Percentiles rank a stretch among this genome's conserved stretches.
phyloP scores from a whole-genome alignment of 106 monocot species.

The Dendrobium catenatum region DNA sequence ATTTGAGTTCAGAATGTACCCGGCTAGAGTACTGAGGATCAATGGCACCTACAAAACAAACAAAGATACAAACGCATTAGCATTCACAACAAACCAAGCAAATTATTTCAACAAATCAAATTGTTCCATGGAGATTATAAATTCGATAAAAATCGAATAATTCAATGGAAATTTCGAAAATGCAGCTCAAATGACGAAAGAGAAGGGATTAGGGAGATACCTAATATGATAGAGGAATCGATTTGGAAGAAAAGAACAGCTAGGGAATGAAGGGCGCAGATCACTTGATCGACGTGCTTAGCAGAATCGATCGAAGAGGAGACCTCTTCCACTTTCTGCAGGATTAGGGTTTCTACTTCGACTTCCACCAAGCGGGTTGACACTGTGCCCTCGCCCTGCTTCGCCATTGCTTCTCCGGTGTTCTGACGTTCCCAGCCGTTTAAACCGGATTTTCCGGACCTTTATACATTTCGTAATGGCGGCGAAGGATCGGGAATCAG shows the following conservation, averaged over 20 bases:
- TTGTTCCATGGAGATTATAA: background rate
- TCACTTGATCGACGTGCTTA: constrained; percentile 56
- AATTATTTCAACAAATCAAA: background rate
- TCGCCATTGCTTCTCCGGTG: constrained; percentile 6
- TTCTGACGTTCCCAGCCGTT: background rate
- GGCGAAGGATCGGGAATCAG: no score
- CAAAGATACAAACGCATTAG: background rate
- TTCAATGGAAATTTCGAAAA: background rate
- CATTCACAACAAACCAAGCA: background rate
- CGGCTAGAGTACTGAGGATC: constrained; percentile 32
- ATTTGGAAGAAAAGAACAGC: constrained; percentile 71
- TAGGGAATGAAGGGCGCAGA: constrained; percentile 76
- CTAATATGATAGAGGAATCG: constrained; percentile 46
- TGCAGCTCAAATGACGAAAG: background rate
- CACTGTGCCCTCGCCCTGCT: constrained; percentile 2
- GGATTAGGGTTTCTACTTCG: constrained; percentile 38
- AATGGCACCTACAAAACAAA: constrained; percentile 34
- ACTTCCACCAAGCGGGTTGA: background rate
- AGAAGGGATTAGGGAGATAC: constrained; percentile 10
- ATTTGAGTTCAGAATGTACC: constrained; percentile 22
- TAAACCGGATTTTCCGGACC: background rate
- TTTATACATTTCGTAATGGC: no score
- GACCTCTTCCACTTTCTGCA: constrained; percentile 45
- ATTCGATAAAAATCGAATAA: no score
- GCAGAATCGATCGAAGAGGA: constrained; percentile 39